A percentile compares a stretch with the other conserved stretches of the same genome.
Conservation (phyloP, 495 filamentous ascomycete genomes). For the Hypoxylon trugodes region DNA sequence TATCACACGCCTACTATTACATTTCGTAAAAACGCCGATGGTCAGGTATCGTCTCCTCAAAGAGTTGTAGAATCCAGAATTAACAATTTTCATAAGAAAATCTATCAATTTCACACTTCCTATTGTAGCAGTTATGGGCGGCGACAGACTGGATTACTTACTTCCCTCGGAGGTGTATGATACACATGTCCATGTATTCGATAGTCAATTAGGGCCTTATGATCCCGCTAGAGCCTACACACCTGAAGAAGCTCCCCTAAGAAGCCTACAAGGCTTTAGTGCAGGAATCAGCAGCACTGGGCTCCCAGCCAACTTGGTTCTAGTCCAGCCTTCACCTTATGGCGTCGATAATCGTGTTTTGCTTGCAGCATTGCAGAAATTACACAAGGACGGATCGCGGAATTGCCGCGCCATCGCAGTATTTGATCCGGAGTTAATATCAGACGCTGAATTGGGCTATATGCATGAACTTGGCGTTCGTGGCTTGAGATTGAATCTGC, state of each 20-base stretch:
- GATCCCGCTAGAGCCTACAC: not conserved
- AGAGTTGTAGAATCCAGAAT: too few relatives aligned
- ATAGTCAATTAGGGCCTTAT: not conserved
- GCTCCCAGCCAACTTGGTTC: not conserved
- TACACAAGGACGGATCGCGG: not conserved
- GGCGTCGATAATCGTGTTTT: not conserved
- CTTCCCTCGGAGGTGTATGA: not conserved
- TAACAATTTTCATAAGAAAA: too few relatives aligned
- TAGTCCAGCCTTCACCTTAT: not conserved
- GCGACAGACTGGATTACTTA: not conserved
- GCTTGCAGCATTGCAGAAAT: not conserved
- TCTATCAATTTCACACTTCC: too few relatives aligned
- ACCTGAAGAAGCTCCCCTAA: not conserved
- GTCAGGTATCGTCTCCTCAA: too few relatives aligned
- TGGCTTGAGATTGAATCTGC: not conserved
- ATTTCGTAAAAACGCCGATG: too few relatives aligned
- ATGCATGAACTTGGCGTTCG: not conserved
- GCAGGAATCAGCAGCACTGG: not conserved
- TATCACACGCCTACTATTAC: too few relatives aligned
- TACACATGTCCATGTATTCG: not conserved
- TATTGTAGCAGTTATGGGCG: not conserved
- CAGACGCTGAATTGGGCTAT: not conserved
- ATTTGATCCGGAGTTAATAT: not conserved
- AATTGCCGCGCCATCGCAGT: not conserved
- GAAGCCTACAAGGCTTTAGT: not conserved